Conservation (phyloP, 768 basidiomycete genomes). For the Tylopilus balloui region DNA sequence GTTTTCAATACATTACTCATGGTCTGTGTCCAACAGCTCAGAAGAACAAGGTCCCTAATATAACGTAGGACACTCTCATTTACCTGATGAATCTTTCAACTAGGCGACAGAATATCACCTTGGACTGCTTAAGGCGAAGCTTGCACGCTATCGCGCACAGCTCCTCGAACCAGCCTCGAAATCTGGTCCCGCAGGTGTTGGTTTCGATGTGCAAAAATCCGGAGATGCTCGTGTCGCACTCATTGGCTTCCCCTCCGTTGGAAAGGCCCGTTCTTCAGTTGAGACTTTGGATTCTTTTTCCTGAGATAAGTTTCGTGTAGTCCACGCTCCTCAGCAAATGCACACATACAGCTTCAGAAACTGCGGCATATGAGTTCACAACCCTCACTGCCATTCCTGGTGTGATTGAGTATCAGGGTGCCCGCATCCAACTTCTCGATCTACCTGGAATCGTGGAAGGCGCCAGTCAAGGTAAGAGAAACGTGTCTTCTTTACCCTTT, state of each 20-base stretch:
- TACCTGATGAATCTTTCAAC: slow-evolving; percentile 13
- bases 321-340: slow-evolving; percentile 89
- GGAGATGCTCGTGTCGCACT: slow-evolving; percentile 90
- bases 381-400: slow-evolving; percentile 95
- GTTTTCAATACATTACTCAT: slow-evolving; percentile 1
- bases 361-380: slow-evolving; percentile 95
- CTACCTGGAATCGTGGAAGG: slow-evolving; percentile 95
- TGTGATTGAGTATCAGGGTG: slow-evolving; percentile 93
- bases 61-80: not conserved
- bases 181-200: slow-evolving; percentile 72
- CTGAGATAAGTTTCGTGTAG: slow-evolving; percentile 34
- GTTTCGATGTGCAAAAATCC: slow-evolving; percentile 84
- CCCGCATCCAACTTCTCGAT: slow-evolving; percentile 90
- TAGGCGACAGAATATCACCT: slow-evolving; percentile 94
- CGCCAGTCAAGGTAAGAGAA: slow-evolving; percentile 62
- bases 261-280: slow-evolving; percentile 49
- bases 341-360: slow-evolving; percentile 84
- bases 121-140: slow-evolving; percentile 89
- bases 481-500: not conserved
- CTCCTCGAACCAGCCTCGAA: slow-evolving; percentile 89
- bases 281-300: not conserved
- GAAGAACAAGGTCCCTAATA: slow-evolving; percentile 79
- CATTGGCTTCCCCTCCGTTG: slow-evolving; percentile 95
- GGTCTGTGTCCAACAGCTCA: slow-evolving; percentile 52
- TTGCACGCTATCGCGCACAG: slow-evolving; percentile 91